These are phyloP conservation scores for Nicotiana attenuata DNA, from an alignment of 257 asterid genomes.

Conservation along the genomic window DNA sequence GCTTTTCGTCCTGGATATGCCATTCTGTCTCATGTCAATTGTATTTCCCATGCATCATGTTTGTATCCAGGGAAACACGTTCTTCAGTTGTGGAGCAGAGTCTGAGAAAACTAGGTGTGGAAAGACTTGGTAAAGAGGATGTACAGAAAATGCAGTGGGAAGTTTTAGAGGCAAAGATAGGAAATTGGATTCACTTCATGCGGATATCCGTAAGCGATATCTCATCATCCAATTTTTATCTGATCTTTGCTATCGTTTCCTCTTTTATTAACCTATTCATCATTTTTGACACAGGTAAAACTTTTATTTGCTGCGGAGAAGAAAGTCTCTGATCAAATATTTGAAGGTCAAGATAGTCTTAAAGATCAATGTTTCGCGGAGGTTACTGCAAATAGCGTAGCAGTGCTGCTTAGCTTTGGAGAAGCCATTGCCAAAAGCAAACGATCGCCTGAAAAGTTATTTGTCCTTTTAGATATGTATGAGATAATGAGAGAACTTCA, in stretches of 20 bases:
- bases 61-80: slow-evolving; percentile 63
- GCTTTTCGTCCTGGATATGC: background rate
- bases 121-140: slow-evolving; percentile 86
- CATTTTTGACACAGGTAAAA: slow-evolving; percentile 50
- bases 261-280: slow-evolving; percentile 8
- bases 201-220: slow-evolving; percentile 60
- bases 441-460: slow-evolving; percentile 86
- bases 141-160: slow-evolving; percentile 99
- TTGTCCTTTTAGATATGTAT: slow-evolving; percentile 93
- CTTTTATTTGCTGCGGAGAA: slow-evolving; percentile 81
- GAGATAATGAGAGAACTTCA: slow-evolving; percentile 92
- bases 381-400: slow-evolving; percentile 59
- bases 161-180: slow-evolving; percentile 85
- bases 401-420: slow-evolving; percentile 76
- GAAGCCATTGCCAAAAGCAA: slow-evolving; percentile 94
- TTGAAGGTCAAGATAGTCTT: slow-evolving; percentile 53
- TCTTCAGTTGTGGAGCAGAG: slow-evolving; percentile 72
- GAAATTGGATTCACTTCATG: slow-evolving; percentile 81
- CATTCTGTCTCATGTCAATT: background rate
- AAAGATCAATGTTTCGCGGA: slow-evolving; percentile 85
- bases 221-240: background rate
- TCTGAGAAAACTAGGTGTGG: slow-evolving; percentile 82
- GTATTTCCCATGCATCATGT: background rate
- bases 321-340: slow-evolving; percentile 71
- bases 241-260: background rate